These are phyloP conservation scores for Cyberlindnera euphorbiiphila DNA, from an alignment of 805 yeast species.

Conservation along the genomic window DNA sequence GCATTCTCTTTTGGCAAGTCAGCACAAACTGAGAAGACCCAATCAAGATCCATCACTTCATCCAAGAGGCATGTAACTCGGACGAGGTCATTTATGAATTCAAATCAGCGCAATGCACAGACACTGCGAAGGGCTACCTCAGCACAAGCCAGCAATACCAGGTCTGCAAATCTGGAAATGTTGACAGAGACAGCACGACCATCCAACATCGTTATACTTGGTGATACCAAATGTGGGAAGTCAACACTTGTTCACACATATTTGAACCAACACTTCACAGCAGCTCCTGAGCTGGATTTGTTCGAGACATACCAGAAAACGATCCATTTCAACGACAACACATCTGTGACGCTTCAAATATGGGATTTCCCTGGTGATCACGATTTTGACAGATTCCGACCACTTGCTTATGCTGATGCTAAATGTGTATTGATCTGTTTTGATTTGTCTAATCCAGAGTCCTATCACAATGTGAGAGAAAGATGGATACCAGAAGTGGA, in stretches of 20 bases:
- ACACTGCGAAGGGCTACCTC: no score
- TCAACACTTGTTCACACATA: conserved; percentile 24
- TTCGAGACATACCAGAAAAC: conserved; percentile 26
- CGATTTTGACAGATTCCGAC: conserved; percentile 38
- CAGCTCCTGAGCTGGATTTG: conserved; percentile 5
- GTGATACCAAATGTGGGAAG: conserved; percentile 29
- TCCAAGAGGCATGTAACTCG: no score
- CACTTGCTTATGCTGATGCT: conserved; percentile 39
- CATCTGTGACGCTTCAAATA: conserved; percentile 30
- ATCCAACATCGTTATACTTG: conserved; percentile 21
- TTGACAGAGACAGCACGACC: not conserved
- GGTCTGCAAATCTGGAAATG: no score
- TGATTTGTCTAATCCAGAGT: conserved; percentile 31
- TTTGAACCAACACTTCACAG: conserved; percentile 14
- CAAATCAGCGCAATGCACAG: no score
- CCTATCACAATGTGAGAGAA: conserved; percentile 34
- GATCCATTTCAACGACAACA: conserved; percentile 17
- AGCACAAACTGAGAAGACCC: no score
- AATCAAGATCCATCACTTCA: no score
- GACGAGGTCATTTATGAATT: no score
- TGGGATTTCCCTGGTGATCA: conserved; percentile 42
- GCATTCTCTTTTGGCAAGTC: no score
- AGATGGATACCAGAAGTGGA: conserved; percentile 42
- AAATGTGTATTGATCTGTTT: conserved; percentile 37
- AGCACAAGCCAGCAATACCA: no score